A percentile compares a stretch with the other conserved stretches of the same genome.
phyloP scores from a whole-genome alignment of 495 filamentous ascomycete genomes.

The Clohesyomyces aquaticus region DNA sequence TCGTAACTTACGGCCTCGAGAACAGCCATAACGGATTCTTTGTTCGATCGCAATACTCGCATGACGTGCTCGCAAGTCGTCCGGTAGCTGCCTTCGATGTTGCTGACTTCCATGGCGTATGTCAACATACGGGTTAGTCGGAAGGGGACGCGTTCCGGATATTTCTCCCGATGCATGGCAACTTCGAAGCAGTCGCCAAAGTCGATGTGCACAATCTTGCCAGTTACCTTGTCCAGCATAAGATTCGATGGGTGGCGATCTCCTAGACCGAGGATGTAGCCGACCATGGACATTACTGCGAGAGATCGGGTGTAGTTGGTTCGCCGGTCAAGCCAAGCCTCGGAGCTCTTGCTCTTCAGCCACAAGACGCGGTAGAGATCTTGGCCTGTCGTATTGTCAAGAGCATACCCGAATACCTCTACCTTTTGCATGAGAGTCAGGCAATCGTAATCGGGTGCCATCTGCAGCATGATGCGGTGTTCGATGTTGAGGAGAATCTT shows the following conservation, averaged over 20 bases:
- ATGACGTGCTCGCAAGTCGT: slow-evolving; percentile 98
- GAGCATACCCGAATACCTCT: slow-evolving; percentile 96
- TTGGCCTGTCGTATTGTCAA: slow-evolving; percentile 98
- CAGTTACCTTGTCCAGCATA: slow-evolving; percentile 92
- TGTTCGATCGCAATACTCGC: slow-evolving; percentile 93
- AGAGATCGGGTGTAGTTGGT: slow-evolving; percentile 98
- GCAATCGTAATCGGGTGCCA: slow-evolving; percentile 98
- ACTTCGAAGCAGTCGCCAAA: slow-evolving; percentile 99
- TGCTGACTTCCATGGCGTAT: slow-evolving; percentile 99
- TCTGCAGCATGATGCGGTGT: slow-evolving; percentile 98
- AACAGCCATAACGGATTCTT: slow-evolving; percentile 97
- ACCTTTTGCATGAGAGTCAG: slow-evolving; percentile 99
- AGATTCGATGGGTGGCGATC: slow-evolving; percentile 97
- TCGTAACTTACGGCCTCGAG: slow-evolving; percentile 82
- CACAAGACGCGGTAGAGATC: slow-evolving; percentile 97
- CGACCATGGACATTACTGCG: slow-evolving; percentile 99
- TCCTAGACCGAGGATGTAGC: slow-evolving; percentile 95
- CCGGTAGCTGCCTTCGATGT: slow-evolving; percentile 96
- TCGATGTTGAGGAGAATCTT: slow-evolving; percentile 99
- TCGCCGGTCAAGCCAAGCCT: slow-evolving; percentile 93
- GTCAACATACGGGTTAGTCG: slow-evolving; percentile 97
- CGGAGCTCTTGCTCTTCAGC: slow-evolving; percentile 97
- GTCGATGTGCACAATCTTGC: slow-evolving; percentile 96
- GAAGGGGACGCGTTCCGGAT: slow-evolving; percentile 97
- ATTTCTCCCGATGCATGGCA: slow-evolving; percentile 99